phyloP scores from a whole-genome alignment of 176 grass and related monocot species.

The maize (Zea mays) region DNA sequence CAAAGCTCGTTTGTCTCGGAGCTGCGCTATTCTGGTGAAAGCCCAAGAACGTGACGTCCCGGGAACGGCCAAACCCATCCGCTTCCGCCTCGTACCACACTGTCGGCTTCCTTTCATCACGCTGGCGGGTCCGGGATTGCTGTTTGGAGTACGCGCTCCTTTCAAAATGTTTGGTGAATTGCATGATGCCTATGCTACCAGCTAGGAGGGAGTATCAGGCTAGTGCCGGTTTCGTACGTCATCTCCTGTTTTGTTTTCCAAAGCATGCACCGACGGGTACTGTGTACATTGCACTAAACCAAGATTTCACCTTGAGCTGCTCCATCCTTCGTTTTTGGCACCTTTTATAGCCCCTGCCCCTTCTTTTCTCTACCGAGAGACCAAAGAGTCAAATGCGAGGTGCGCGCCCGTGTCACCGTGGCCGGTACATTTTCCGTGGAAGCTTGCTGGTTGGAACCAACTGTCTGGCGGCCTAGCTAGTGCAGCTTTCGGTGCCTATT shows the following conservation, averaged over 20 bases:
- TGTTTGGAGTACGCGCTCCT: neutral
- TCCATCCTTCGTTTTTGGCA: neutral
- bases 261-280: neutral
- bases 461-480: neutral
- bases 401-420: neutral
- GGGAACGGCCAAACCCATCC: conserved; percentile 11
- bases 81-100: neutral
- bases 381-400: conserved; percentile 2
- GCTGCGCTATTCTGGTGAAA: neutral
- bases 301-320: conserved; percentile 1
- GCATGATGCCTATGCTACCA: neutral
- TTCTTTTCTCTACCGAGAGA: neutral
- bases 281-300: neutral
- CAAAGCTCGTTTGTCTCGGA: conserved; percentile 25
- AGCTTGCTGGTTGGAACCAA: conserved; percentile 9
- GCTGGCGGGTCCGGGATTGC: neutral
- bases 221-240: neutral
- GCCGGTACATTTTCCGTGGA: conserved; percentile 8
- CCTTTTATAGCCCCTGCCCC: neutral
- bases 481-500: conserved; percentile 17
- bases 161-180: neutral
- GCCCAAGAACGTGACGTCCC: conserved; percentile 12
- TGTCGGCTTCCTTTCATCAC: neutral
- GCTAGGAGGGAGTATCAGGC: neutral
- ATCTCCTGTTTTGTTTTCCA: neutral